Percentiles rank a stretch among this genome's conserved stretches.
Evolutionary conservation across 345 rosid species (phyloP).

Genomic region (Aethionema arabicum): DNA sequence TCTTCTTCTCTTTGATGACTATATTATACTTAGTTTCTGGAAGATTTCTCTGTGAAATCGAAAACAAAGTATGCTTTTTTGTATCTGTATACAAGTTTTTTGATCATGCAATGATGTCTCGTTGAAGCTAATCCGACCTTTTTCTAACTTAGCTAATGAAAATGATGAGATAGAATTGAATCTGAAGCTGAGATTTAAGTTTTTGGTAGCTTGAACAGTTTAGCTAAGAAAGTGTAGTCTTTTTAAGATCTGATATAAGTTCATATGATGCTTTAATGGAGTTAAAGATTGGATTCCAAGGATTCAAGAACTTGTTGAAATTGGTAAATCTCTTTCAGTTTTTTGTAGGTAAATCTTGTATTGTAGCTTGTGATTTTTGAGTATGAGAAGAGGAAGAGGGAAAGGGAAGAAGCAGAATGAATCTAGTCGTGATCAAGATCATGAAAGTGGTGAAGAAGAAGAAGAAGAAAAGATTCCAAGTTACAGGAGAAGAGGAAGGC

Average conservation of each 20-base stretch:
- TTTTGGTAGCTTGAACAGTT: constrained; percentile 3
- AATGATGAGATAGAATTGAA: not conserved
- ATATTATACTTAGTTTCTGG: constrained; percentile 11
- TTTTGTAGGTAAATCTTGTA: constrained; percentile 5
- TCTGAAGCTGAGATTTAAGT: not conserved
- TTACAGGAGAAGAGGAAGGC: constrained; percentile 67
- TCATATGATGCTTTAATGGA: not conserved
- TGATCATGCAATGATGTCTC: constrained; percentile 25
- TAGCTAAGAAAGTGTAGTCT: constrained; percentile 2
- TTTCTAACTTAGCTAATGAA: constrained; percentile 2
- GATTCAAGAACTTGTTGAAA: not conserved
- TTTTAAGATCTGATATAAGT: not conserved
- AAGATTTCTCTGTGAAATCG: constrained; percentile 1
- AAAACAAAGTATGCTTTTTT: not conserved
- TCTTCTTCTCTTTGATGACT: constrained; percentile 3
- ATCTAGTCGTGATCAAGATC: constrained; percentile 49
- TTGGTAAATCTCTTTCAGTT: not conserved
- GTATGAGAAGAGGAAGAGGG: constrained; percentile 60
- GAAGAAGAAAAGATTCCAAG: constrained; percentile 56
- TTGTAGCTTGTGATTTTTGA: constrained; percentile 5
- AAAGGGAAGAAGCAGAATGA: constrained; percentile 63
- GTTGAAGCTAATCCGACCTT: not conserved
- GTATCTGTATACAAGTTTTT: not conserved
- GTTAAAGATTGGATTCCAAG: not conserved
- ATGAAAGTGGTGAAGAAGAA: constrained; percentile 62